Evolutionary conservation across 352 stramenopile species (phyloP).

Genomic region (Globisporangium yorkense): DNA sequence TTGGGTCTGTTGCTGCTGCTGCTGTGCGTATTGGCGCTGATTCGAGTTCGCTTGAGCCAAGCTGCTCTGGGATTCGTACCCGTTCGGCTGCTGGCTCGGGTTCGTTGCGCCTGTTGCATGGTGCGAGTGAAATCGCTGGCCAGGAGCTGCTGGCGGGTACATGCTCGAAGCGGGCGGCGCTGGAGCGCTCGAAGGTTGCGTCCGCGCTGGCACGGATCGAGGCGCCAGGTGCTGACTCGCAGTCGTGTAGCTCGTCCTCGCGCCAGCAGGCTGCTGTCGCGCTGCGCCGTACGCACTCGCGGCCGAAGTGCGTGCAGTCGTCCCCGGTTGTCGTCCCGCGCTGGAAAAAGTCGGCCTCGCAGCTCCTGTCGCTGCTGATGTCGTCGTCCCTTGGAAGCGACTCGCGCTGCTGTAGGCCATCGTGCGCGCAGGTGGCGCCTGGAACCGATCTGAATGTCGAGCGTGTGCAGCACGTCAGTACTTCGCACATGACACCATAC

Average conservation of each 20-base stretch:
- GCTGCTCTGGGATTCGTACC: not conserved
- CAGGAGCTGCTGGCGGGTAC: conserved; percentile 17
- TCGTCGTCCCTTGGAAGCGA: conserved; percentile 1
- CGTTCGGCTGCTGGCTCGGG: not conserved
- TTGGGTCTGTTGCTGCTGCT: conserved; percentile 17
- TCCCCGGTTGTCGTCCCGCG: not conserved
- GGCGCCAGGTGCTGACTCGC: not conserved
- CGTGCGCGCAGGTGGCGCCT: conserved; percentile 1
- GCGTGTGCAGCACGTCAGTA: too few relatives aligned
- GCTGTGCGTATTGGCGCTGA: not conserved
- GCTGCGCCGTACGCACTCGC: not conserved
- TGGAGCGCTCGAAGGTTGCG: not conserved
- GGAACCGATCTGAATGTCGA: conserved; percentile 5
- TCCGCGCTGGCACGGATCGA: not conserved
- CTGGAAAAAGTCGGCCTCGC: not conserved
- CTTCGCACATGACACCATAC: too few relatives aligned
- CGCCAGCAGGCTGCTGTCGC: not conserved
- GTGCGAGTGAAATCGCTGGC: conserved; percentile 14
- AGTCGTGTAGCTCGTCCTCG: not conserved
- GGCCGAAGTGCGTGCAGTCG: not conserved
- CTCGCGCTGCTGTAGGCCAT: not conserved
- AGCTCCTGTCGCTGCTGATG: not conserved
- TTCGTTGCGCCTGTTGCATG: conserved; percentile 12
- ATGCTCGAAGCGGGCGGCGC: not conserved
- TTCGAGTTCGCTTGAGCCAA: not conserved